Evolutionary conservation across 768 basidiomycete species (phyloP).

Genomic region (Calocera viscosa): DNA sequence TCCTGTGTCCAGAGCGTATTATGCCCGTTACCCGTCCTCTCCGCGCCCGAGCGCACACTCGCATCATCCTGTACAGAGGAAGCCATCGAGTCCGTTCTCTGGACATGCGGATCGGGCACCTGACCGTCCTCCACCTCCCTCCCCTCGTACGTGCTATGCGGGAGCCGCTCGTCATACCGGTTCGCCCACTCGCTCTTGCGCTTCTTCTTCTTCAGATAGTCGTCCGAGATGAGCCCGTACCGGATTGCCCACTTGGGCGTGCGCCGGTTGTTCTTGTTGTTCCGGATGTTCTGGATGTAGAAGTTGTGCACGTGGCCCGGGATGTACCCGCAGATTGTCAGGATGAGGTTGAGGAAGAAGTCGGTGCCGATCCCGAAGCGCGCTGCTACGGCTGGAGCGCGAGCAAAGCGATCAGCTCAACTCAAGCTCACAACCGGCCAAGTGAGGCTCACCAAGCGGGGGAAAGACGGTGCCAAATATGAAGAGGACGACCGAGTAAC

Average conservation of each 20-base stretch:
- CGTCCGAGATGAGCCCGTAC: slow-evolving; percentile 76
- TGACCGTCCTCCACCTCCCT: slow-evolving; percentile 74
- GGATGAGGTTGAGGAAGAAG: slow-evolving; percentile 78
- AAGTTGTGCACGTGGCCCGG: slow-evolving; percentile 89
- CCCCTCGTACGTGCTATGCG: slow-evolving; percentile 54
- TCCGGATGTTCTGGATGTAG: slow-evolving; percentile 88
- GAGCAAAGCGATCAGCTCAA: background rate
- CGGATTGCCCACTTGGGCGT: slow-evolving; percentile 94
- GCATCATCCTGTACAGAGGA: too few species aligned
- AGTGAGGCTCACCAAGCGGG: slow-evolving; percentile 54
- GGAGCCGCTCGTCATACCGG: slow-evolving; percentile 72
- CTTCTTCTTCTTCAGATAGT: slow-evolving; percentile 63
- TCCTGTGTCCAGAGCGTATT: slow-evolving; percentile 49
- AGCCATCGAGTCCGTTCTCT: slow-evolving; percentile 7
- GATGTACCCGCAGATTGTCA: slow-evolving; percentile 86
- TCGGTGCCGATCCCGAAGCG: slow-evolving; percentile 84
- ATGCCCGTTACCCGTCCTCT: slow-evolving; percentile 28
- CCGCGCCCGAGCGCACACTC: slow-evolving; percentile 28
- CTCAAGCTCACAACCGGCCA: background rate
- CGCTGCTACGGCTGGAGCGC: slow-evolving; percentile 66
- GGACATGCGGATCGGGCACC: slow-evolving; percentile 26
- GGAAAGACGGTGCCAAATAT: slow-evolving; percentile 83
- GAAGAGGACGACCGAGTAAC: slow-evolving; percentile 67
- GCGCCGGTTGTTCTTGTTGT: slow-evolving; percentile 82
- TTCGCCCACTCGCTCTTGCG: slow-evolving; percentile 76